Evolutionary conservation across 805 yeast genomes (phyloP), one percentile per base, ranked within the genome.

Genomic region (Starmera amethionina): DNA sequence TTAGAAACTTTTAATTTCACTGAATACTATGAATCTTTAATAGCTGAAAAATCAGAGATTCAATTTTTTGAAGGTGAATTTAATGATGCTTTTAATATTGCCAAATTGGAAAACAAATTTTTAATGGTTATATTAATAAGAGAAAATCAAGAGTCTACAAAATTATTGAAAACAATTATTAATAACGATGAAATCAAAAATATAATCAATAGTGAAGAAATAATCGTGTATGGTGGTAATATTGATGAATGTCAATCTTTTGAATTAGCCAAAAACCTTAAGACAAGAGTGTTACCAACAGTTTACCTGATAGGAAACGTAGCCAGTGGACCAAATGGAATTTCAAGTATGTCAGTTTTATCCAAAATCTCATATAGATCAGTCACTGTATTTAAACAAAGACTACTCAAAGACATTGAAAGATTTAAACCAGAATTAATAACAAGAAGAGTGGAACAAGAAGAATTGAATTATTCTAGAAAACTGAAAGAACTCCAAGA

Each of bases 151-250:
- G 19, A 36, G 16, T 67, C 79, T 0, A 51, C 54, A 5, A 55
- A 54, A 3, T 65, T 77, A 30, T 53, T 77, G 40, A 64, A 69
- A 19, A 62, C 60, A 16, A 60, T 76, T 10, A 51, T 78, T 33
- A 65, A 70, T 37, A 72, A 72, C 47, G 68, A 60, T 1, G 51
- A 58, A 28, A 73, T 77, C 30, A 54, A 69, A 13, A 52, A 65
- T 30, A 55, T 59, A 35, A 45, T 67, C 36, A 55, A 57, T 11
- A 59, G 60, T 2, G 65, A 72, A 33, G 67, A 79, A 36, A 42
- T 74, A n/a, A 46, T 76, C 1, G 64, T 81, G 1, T 83, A 81
- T 68, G 70, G 82, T 32, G 84, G 85, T 0, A 76, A 79, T 46
- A 77, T 75, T 19, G 59, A 67, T 13, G 77, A 77, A 46, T 68